Evolutionary conservation across 345 rosid genomes (phyloP).

Genomic region (Alliaria petiolata): DNA sequence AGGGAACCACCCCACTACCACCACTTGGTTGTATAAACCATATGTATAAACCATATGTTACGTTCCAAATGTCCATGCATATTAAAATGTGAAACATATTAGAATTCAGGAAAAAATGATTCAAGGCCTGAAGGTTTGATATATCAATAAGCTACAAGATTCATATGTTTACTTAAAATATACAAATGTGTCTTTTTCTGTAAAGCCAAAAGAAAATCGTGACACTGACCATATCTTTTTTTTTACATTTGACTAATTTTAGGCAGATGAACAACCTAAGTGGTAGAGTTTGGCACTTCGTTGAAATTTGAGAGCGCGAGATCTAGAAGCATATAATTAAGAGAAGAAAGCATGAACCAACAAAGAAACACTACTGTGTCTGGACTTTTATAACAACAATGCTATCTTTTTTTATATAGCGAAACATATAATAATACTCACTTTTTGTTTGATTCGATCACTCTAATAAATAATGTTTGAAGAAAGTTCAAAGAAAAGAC

Average conservation of each 20-base stretch:
- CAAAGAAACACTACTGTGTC: not conserved
- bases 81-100: no score
- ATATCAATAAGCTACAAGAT: not conserved
- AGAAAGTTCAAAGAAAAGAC: conserved; percentile 10
- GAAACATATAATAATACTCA: conserved; percentile 11
- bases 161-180: not conserved
- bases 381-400: not conserved
- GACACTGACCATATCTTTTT: no score
- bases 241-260: no score
- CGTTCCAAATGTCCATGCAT: not conserved
- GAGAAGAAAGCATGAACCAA: conserved; percentile 1
- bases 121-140: not conserved
- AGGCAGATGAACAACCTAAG: no score
- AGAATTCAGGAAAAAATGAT: not conserved
- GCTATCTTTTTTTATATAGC: not conserved
- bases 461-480: not conserved
- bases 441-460: conserved; percentile 26
- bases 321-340: conserved; percentile 8
- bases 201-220: not conserved
- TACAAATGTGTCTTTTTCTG: not conserved
- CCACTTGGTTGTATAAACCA: no score
- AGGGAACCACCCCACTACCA: no score
- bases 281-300: conserved; percentile 28
- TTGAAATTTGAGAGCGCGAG: conserved; percentile 6
- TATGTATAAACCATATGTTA: no score